Base-by-base conservation (phyloP, 345 rosid genomes). In the Schrenkiella parvula region DNA sequence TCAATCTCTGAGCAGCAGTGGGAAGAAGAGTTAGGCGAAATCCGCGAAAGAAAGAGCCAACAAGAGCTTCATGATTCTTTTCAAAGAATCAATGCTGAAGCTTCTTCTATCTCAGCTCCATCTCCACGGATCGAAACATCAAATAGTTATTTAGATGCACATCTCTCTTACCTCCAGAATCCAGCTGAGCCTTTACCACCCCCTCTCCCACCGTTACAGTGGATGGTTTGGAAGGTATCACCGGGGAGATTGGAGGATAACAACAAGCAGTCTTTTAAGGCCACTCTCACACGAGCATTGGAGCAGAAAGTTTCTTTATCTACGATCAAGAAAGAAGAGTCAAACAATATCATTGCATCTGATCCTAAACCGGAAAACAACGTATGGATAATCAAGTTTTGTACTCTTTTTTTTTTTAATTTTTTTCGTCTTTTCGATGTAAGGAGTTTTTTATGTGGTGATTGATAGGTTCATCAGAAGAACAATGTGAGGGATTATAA, bases 1-100 rank as follows among this genome's bases (percentile, higher is more conserved):
- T 84, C 88, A 34, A 81, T 85, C 68, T 89, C 95, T 26, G 96
- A 90, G 76, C 82, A 84, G 78, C 88, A 96, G 89, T 96, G 83
- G 78, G 84, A 87, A 60, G 81, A 82, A 44, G 88, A 74, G 41
- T 23, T 39, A 28, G 54, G 9, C 0, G 50, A 23, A 8, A 76
- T 81, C 18, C 76, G 74, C 47, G 82, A 79, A 71, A 76, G 65
- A 70, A 81, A 79, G 48, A 80, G 12, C 71, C 77, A 88, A 75
- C 81, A 56, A 43, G 87, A 84, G 72, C 39, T 77, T 8, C 67
- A 71, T 72, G 88, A 72, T 78, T 83, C 89, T 63, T 72, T 82
- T 21, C 50, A 55, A 9, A 73, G 72, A 65, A 26, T 73, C 51
- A 78, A 57, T 76, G 79, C 66, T 68, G 80, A 71, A 59, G 84